Base-by-base conservation (phyloP, 1,284 basidiomycete genomes). In the Ganoderma resinaceum region DNA sequence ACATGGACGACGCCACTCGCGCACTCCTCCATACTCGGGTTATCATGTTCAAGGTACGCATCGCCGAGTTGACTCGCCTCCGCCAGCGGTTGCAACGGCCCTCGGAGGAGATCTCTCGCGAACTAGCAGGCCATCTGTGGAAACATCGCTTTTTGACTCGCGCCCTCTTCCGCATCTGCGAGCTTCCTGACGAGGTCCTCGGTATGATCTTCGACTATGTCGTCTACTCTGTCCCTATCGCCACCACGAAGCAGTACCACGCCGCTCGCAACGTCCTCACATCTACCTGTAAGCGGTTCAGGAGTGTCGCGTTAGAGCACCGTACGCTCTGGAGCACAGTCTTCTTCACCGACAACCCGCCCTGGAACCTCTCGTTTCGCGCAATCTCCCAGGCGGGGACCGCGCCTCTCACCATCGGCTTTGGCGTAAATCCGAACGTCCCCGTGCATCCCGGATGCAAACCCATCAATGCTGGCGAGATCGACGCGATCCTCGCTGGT, bases 101-200 rank as follows among this genome's bases (percentile, higher is more conserved):
- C 33, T 37, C 55, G 62, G 42, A 20, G 42, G 58, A 61, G 9
- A 33, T 76, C 57, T 57, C 73, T 37, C 20, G 38, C 26, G 72
- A 68, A 43, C 62, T 78, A 23, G 70, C 71, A 26, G 63, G 59
- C 7, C 62, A 68, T 55, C 40, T 55, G 9, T 76, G 73, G 68
- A 74, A 60, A 62, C 74, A 76, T 64, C 77, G 78, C 65, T 49
- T 82, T 66, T 67, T 81, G n/a, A 79, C 80, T 62, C 87, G 81
- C 79, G 78, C 80, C 46, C 65, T 81, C 59, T 91, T 92, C 77
- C 85, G 85, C 49, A 80, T 92, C 67, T 85, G 86, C 76, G 82
- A 87, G 52, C 82, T 92, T 9, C 91, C 91, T 1, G 75, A 79
- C 40, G 91, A 92, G 76, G 88, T 93, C 69, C 78, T 92, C 68